Base-by-base conservation (phyloP, 305 asterid genomes). In the Fraxinus floribunda region DNA sequence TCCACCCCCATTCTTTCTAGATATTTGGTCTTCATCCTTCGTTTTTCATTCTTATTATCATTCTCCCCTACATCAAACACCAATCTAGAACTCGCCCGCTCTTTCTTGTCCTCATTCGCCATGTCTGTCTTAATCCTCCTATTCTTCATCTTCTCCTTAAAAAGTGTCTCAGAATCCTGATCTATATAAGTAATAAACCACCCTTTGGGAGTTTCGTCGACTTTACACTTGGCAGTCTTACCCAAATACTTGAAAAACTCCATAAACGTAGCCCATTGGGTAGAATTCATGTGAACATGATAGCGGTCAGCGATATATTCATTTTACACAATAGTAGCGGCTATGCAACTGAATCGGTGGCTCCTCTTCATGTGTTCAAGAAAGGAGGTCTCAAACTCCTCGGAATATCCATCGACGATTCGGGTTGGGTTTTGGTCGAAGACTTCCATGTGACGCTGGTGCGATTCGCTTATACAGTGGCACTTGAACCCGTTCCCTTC, bases 401-500 rank as follows among this genome's bases (percentile, higher is more conserved):
- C 93, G 0, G 97, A 89, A 86, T 93, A 95, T n/a, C 97, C 98
- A 29, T 85, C 88, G 46, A 94, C 81, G 41, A 93, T 87, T 1
- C 97, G 92, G 71, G 84, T 78, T 9, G 97, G 89, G 84, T 95
- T 92, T 84, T 94, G 97, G 15, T 97, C 99, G 75, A 93, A 95
- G 5, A 94, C 88, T 86, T 93, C 93, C 98, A 95, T 94, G 89
- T 95, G 94, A 36, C 97, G 95, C 83, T 93, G 97, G 88, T 95
- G 97, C 1, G 97, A 91, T 84, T 95, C 98, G 81, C 97, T 93
- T 97, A 92, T 94, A 49, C 97, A 94, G 76, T 95, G 97, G 84
- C 99, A 94, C 89, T 95, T 93, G 91, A 95, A 95, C n/a, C 97
- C 97, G 80, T 95, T 95, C 86, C 93, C 97, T 80, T 95, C 98